Percentiles rank a stretch among this genome's conserved stretches.
phyloP scores from a whole-genome alignment of 305 asterid genomes.

The Rubia balearica region DNA sequence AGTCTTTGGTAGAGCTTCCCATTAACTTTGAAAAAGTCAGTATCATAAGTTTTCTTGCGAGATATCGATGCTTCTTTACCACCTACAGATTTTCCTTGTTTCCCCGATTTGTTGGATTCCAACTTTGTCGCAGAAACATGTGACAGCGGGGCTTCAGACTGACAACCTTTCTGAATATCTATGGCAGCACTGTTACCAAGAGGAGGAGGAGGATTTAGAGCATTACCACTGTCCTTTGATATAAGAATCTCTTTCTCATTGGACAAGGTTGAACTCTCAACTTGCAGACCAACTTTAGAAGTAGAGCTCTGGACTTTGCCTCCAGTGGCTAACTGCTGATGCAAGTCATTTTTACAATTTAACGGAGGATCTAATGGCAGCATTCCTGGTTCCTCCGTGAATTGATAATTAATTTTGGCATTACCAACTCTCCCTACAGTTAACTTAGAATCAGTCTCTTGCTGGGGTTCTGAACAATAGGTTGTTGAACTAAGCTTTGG shows the following conservation, averaged over 20 bases:
- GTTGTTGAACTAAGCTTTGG: constrained; percentile 74
- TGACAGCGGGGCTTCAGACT: constrained; percentile 37
- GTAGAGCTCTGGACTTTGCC: constrained; percentile 34
- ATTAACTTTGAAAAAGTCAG: constrained; percentile 89
- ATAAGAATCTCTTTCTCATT: constrained; percentile 33
- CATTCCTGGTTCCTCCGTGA: constrained; percentile 20
- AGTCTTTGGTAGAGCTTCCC: constrained; percentile 95
- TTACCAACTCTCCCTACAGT: constrained; percentile 31
- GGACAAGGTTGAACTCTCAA: constrained; percentile 23
- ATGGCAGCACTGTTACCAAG: constrained; percentile 32
- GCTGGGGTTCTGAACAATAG: constrained; percentile 47
- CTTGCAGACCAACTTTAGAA: constrained; percentile 30
- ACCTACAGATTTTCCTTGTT: constrained; percentile 49
- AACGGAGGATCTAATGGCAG: constrained; percentile 39
- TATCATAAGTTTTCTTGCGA: constrained; percentile 75
- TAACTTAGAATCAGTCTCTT: constrained; percentile 25
- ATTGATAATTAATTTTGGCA: constrained; percentile 26
- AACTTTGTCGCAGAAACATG: constrained; percentile 34
- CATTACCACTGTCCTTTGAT: constrained; percentile 28
- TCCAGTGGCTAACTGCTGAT: constrained; percentile 30
- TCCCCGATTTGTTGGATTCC: constrained; percentile 51
- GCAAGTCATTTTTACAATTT: constrained; percentile 27
- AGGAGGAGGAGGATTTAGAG: constrained; percentile 26
- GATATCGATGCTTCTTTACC: constrained; percentile 59
- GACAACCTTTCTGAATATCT: constrained; percentile 34